Conservation (phyloP, 2,329 filamentous ascomycete species). For the Fusarium robinianum region DNA sequence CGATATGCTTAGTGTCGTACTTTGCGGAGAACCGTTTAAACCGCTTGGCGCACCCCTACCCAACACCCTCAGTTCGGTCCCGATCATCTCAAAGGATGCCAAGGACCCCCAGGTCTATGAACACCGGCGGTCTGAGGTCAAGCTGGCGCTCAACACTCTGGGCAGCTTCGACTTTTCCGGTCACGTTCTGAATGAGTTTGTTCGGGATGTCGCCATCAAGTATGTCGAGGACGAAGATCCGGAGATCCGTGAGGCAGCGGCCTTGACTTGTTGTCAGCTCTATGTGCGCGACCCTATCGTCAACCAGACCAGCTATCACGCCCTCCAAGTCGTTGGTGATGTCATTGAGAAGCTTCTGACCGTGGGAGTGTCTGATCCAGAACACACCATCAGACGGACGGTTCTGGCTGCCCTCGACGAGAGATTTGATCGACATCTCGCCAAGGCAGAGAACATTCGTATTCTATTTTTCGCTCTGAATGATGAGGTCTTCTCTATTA, state of each 20-base stretch:
- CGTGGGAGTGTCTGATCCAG: constrained; percentile 89
- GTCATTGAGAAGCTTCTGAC: constrained; percentile 97
- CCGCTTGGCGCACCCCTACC: constrained; percentile 85
- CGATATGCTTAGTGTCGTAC: constrained; percentile 91
- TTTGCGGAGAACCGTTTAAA: constrained; percentile 90
- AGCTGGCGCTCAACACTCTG: constrained; percentile 88
- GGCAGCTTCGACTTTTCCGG: constrained; percentile 97
- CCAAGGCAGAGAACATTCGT: constrained; percentile 95
- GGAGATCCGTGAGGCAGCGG: constrained; percentile 90
- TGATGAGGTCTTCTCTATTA: constrained; percentile 88
- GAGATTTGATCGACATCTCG: constrained; percentile 94
- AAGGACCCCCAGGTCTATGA: constrained; percentile 84
- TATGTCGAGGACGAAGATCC: constrained; percentile 97
- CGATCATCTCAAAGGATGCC: constrained; percentile 83
- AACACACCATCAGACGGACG: constrained; percentile 84
- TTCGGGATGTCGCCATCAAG: constrained; percentile 95
- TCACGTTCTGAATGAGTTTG: constrained; percentile 96
- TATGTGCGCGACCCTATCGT: constrained; percentile 97
- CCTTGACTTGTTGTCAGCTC: constrained; percentile 95
- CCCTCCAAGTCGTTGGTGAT: constrained; percentile 94
- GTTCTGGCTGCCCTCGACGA: constrained; percentile 88
- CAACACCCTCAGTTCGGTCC: constrained; percentile 79
- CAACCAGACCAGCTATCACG: constrained; percentile 95
- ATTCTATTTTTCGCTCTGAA: constrained; percentile 95
- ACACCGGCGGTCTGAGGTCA: constrained; percentile 81